Evolutionary conservation across 306 rosid genomes (phyloP).

Genomic region (Quillaja saponaria): DNA sequence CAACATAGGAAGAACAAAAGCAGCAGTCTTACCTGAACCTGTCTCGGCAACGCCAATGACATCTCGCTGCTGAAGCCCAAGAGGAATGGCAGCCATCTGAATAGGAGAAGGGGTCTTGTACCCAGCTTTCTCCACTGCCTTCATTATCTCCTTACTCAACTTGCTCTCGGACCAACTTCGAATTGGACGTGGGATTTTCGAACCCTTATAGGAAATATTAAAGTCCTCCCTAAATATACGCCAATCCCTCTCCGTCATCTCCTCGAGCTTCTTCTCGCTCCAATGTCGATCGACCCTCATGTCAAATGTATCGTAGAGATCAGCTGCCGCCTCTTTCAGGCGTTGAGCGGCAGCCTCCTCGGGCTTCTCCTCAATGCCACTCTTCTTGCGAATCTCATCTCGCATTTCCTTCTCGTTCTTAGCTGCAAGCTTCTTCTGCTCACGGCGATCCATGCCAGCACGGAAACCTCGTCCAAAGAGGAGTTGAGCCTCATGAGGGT

Average conservation of each 20-base stretch:
- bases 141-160: constrained; percentile 62
- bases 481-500: constrained; percentile 92
- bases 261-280: constrained; percentile 89
- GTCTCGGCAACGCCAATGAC: constrained; percentile 90
- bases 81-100: constrained; percentile 94
- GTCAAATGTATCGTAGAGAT: constrained; percentile 69
- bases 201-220: constrained; percentile 82
- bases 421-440: constrained; percentile 92
- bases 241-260: constrained; percentile 90
- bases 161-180: constrained; percentile 76
- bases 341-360: constrained; percentile 84
- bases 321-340: constrained; percentile 86
- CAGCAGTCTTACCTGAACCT: constrained; percentile 94
- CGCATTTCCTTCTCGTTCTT: constrained; percentile 86
- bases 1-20: constrained; percentile 92
- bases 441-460: constrained; percentile 87
- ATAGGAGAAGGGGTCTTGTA: constrained; percentile 89
- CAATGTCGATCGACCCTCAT: constrained; percentile 92
- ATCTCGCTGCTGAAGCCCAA: constrained; percentile 81
- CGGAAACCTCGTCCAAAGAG: constrained; percentile 82
- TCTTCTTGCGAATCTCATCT: constrained; percentile 67
- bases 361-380: constrained; percentile 77
- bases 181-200: constrained; percentile 85
- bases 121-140: constrained; percentile 83
- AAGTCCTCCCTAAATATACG: constrained; percentile 85